Base-by-base conservation (phyloP, 2,329 filamentous ascomycete species). In the Penicillium freii region DNA sequence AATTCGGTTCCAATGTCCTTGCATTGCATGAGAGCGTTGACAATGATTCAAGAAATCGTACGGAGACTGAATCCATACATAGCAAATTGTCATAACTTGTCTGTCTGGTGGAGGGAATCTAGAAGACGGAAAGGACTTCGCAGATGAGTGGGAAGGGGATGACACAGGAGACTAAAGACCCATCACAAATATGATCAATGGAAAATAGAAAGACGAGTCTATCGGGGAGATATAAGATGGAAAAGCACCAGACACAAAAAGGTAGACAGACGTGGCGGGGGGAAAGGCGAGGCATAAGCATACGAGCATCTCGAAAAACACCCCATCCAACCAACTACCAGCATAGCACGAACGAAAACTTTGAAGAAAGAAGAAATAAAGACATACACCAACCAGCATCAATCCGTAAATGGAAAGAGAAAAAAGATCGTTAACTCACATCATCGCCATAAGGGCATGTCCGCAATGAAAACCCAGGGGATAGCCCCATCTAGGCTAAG, bases 361-460 rank as follows among this genome's bases (percentile, higher is more conserved):
- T 56, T 6, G 49, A 58, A 54, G 56, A 47, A 59, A 38, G 53
- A 50, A 56, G 23, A 52, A 40, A 38, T 50, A 54, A 61, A 50
- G 47, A 59, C 56, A 52, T 46, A 56, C 65, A 61, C 62, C 60
- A 61, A 59, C 57, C 62, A 59, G 63, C 66, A 65, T 65, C 66
- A 66, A 63, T 64, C 66, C 62, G 55, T 45, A 57, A 59, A 51
- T 58, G 45, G 56, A 52, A 56, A 63, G 43, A 60, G 47, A 54
- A 54, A 58, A 66, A 67, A 68, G 63, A 68, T 69, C 66, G 62
- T 68, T 61, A 66, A 59, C 63, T 62, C 61, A 65, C 58, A 50
- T 62, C 66, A 58, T 59, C 36, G 56, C 57, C 60, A 58, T 57
- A 52, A 51, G 54, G 45, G 50, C 45, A 50, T 50, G 40, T 50